Evolutionary conservation across 2,329 filamentous ascomycete genomes (phyloP).

Genomic region (Raffaelea albimanens): DNA sequence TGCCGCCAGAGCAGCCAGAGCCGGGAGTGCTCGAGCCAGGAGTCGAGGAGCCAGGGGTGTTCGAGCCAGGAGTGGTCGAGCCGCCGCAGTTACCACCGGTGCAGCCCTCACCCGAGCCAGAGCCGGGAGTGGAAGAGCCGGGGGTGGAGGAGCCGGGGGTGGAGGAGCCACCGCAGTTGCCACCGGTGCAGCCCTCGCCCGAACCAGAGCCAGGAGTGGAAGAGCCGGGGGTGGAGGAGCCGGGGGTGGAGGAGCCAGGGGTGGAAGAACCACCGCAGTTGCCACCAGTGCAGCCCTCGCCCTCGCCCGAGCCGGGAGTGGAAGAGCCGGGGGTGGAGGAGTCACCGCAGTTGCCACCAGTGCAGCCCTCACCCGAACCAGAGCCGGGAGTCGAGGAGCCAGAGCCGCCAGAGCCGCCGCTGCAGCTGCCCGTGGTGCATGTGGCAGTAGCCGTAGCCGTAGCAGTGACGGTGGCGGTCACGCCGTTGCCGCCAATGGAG

Average conservation of each 20-base stretch:
- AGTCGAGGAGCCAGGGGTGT: background rate
- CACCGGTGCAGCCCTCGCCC: constrained; percentile 2
- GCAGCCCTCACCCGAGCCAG: background rate
- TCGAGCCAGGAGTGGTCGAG: too few species aligned
- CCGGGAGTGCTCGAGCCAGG: background rate
- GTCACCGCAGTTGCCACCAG: constrained; percentile 3
- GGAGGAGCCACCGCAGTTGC: background rate
- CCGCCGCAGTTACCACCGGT: background rate
- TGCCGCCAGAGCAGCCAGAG: constrained; percentile 1
- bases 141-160: background rate
- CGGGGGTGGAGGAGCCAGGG: background rate
- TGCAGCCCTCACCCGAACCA: background rate
- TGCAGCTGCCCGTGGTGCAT: background rate
- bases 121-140: constrained; percentile 2
- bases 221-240: background rate
- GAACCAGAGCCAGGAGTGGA: background rate
- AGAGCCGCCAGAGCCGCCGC: background rate
- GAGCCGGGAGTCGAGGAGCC: background rate
- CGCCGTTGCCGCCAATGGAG: constrained; percentile 9
- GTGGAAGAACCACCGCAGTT: background rate
- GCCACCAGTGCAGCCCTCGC: background rate
- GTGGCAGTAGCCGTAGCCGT: background rate
- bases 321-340: background rate
- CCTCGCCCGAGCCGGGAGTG: background rate
- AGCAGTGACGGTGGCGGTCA: constrained; percentile 9